These are phyloP conservation scores for Hibiscus tridactylites DNA, from an alignment of 345 rosid species.

Conservation along the genomic window DNA sequence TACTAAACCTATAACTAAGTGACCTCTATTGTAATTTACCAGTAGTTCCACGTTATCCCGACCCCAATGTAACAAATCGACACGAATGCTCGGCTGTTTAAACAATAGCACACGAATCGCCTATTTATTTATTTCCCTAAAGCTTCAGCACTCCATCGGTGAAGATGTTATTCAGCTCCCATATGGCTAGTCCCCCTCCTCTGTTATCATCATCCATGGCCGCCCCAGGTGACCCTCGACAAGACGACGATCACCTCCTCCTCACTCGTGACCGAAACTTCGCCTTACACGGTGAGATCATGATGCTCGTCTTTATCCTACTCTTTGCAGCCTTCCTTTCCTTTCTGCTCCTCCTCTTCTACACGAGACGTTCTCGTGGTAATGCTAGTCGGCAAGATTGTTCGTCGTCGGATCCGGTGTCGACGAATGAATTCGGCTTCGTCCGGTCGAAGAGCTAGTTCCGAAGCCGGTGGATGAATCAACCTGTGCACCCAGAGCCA, in stretches of 20 bases:
- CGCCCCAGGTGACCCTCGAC: constrained; percentile 5
- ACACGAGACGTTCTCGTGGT: constrained; percentile 4
- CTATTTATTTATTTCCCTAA: neutral
- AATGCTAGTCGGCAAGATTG: neutral
- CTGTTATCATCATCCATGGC: neutral
- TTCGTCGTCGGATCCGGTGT: neutral
- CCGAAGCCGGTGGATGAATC: neutral
- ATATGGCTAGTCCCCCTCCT: constrained; percentile 1
- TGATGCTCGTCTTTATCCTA: constrained; percentile 18
- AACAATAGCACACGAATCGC: too few species aligned
- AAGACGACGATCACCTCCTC: constrained; percentile 13
- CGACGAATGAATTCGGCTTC: neutral
- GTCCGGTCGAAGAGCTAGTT: neutral
- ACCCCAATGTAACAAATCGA: too few species aligned
- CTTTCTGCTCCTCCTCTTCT: constrained; percentile 15
- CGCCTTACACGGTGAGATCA: constrained; percentile 28
- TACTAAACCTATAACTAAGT: too few species aligned
- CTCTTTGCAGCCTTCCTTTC: constrained; percentile 24
- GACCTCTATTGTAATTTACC: too few species aligned
- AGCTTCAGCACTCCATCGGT: neutral
- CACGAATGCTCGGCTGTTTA: too few species aligned
- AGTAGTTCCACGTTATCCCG: too few species aligned
- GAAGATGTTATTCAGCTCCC: neutral
- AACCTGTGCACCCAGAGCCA: neutral
- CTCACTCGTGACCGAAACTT: constrained; percentile 30